phyloP scores from a whole-genome alignment of 2,329 filamentous ascomycete genomes.

The Fusarium virguliforme region DNA sequence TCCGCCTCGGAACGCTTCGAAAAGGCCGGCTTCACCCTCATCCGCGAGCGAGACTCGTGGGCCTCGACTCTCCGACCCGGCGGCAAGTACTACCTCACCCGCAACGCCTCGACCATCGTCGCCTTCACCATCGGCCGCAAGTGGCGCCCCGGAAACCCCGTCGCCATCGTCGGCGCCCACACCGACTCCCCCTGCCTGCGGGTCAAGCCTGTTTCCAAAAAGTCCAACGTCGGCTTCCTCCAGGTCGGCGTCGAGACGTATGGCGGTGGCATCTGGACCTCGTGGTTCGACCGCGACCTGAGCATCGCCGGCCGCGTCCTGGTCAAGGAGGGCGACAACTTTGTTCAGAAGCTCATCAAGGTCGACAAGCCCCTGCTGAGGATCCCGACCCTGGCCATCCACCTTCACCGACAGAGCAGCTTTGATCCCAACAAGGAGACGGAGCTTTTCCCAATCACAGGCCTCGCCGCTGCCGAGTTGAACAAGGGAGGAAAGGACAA shows the following conservation, averaged over 20 bases:
- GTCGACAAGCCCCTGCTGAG: conserved; percentile 91
- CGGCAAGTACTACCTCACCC: conserved; percentile 96
- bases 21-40: conserved; percentile 87
- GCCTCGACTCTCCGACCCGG: conserved; percentile 83
- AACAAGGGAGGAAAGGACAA: conserved; percentile 78
- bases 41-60: conserved; percentile 95
- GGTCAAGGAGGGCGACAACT: conserved; percentile 80
- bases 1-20: conserved; percentile 83
- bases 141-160: conserved; percentile 92
- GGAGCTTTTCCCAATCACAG: conserved; percentile 93
- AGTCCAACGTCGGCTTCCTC: conserved; percentile 86
- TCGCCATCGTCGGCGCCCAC: conserved; percentile 95
- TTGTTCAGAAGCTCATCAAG: conserved; percentile 89
- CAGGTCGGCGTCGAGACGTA: conserved; percentile 98
- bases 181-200: conserved; percentile 95
- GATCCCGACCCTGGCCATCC: conserved; percentile 94
- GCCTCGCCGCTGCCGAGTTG: conserved; percentile 88
- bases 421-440: conserved; percentile 98
- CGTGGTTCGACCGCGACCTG: conserved; percentile 97
- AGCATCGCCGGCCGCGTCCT: conserved; percentile 91
- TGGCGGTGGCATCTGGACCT: conserved; percentile 97
- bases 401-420: conserved; percentile 87
- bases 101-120: conserved; percentile 92
- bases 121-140: conserved; percentile 92
- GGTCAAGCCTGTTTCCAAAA: conserved; percentile 95